phyloP scores from a whole-genome alignment of 192 early-diverging fungal species.

The Coemansia biformis region DNA sequence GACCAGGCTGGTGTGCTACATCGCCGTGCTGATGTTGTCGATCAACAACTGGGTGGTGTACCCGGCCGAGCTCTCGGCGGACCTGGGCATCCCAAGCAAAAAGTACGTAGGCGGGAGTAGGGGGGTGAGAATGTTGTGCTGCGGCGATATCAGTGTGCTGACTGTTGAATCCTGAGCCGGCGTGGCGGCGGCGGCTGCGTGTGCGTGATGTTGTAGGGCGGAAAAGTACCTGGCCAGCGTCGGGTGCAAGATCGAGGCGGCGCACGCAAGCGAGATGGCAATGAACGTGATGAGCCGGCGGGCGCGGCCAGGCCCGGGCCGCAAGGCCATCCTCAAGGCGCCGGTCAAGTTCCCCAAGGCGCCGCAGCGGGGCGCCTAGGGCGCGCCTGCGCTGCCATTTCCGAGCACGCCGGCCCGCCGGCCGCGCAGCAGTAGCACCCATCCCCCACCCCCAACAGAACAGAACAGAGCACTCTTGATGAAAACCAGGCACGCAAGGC shows the following conservation, averaged over 20 bases:
- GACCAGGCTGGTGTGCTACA: slow-evolving; percentile 74
- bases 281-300: slow-evolving; percentile 13
- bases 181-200: too few relatives aligned
- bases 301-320: slow-evolving; percentile 3
- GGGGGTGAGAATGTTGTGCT: neutral
- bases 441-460: too few relatives aligned
- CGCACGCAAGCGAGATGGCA: slow-evolving; percentile 17
- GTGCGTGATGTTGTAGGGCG: slow-evolving; percentile 7
- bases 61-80: slow-evolving; percentile 55
- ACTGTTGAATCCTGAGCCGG: too few relatives aligned
- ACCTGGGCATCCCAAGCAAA: slow-evolving; percentile 52
- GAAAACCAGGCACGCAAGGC: too few relatives aligned
- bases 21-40: slow-evolving; percentile 64
- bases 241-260: slow-evolving; percentile 47
- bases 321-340: slow-evolving; percentile 45
- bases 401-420: too few relatives aligned
- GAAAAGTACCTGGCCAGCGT: slow-evolving; percentile 39
- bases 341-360: slow-evolving; percentile 49
- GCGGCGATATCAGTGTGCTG: too few relatives aligned
- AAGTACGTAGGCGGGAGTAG: slow-evolving; percentile 11
- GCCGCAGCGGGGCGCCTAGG: slow-evolving; percentile 10
- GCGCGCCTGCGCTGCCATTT: too few relatives aligned
- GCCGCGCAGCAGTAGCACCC: too few relatives aligned
- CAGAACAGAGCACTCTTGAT: too few relatives aligned
- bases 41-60: slow-evolving; percentile 69